Evolutionary conservation across 148 eudicot genomes (phyloP).

Genomic region (Selenicereus undatus): DNA sequence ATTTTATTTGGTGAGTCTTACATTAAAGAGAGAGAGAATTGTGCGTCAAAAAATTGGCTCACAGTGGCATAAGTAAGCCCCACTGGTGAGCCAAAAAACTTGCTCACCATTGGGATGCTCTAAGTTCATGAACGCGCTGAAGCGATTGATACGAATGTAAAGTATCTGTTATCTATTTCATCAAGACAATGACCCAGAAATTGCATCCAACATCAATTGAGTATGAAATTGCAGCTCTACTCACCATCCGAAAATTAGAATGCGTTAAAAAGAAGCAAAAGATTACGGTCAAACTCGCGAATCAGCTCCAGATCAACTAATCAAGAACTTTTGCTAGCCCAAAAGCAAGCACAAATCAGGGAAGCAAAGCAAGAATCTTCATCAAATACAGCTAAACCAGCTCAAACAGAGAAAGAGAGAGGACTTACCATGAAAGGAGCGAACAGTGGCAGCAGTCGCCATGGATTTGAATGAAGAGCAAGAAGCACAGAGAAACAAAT

Average conservation of each 20-base stretch:
- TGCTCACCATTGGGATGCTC: too few species aligned
- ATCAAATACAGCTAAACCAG: not conserved
- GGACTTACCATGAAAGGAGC: not conserved
- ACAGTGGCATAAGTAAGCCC: too few species aligned
- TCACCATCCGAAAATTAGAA: not conserved
- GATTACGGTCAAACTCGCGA: not conserved
- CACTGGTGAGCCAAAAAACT: too few species aligned
- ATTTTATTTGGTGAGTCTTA: too few species aligned
- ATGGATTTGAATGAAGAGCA: not conserved
- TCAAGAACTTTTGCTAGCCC: not conserved
- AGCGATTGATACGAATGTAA: not conserved
- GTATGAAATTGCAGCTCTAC: not conserved
- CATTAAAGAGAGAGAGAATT: too few species aligned
- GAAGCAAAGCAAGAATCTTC: not conserved
- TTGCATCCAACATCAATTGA: not conserved
- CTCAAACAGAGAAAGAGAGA: not conserved
- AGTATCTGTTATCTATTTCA: not conserved
- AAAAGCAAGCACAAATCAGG: not conserved
- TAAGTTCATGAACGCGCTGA: not conserved
- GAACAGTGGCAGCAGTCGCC: not conserved
- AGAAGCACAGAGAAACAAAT: not conserved
- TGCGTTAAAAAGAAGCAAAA: not conserved
- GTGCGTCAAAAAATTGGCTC: too few species aligned
- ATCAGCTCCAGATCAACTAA: not conserved
- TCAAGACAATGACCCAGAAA: not conserved